Evolutionary conservation across 73 alveolate species (phyloP), one percentile per base, ranked within the genome.

Genomic region (Paramecium biaurelia): DNA sequence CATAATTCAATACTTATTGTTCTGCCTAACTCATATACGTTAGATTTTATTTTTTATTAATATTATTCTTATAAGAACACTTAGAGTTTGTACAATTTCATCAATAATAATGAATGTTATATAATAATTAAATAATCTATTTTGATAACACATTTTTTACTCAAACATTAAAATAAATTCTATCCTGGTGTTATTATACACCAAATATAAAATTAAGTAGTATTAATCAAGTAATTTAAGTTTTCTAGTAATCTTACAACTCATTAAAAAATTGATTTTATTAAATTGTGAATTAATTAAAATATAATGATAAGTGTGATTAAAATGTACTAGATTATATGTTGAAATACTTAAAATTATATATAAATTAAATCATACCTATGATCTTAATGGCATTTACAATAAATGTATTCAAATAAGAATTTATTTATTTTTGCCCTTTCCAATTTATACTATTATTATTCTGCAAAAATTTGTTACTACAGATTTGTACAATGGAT

Each of bases 1-100:
- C 45, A 38, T 72, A 72, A 37, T 72, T 32, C 4, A 35, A n/a
- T 38, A 10, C 56, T 12, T 30, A 20, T 72, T 30, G 34, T 42
- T 72, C 86, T 8, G 53, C 14, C 58, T 32, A 72, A 72, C 86
- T 72, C 86, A 72, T 72, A 72, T 72, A 35, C 86, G 86, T 72
- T 72, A 72, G 58, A 72, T 35, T 72, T 72, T 72, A 72, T 72
- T 72, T 63, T 53, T 63, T 63, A 63, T 23, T 63, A 26, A 63
- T 63, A 32, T 53, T 53, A 53, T 53, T 53, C 68, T 53, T 5
- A 53, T 53, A 2, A 18, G 30, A n/a, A 53, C 30, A 18, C 68
- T 53, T 53, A 53, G 30, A 18, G 11, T 18, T 53, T 53, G 12
- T 18, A 53, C 32, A 53, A 53, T 38, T 38, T 15, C 47, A 38